A percentile compares a stretch with the other conserved stretches of the same genome.
Evolutionary conservation across 176 grass and related monocot species (phyloP).

Genomic region (Zoysia japonica): DNA sequence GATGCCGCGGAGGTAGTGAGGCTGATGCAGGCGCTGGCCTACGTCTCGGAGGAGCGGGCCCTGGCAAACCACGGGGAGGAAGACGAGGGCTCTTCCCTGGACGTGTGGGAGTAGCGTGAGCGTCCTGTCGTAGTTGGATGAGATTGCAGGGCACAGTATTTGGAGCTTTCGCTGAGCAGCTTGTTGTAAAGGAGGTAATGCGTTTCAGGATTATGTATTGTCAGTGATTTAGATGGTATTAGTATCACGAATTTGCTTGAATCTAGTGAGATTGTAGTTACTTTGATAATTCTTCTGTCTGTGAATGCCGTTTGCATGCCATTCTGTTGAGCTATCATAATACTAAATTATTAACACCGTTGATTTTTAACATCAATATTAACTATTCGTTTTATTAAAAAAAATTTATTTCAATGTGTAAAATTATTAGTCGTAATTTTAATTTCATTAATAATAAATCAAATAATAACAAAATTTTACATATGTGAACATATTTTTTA

Average conservation of each 20-base stretch:
- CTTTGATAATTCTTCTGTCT: not conserved
- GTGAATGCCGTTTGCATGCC: not conserved
- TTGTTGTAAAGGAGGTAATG: slow-evolving; percentile 40
- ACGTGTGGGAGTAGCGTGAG: slow-evolving; percentile 24
- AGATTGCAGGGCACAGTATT: not conserved
- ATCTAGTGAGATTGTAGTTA: slow-evolving; percentile 14
- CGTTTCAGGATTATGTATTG: slow-evolving; percentile 23
- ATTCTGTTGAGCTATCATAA: not conserved
- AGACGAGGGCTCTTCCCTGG: slow-evolving; percentile 11
- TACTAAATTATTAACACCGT: too few species aligned
- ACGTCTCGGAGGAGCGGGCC: slow-evolving; percentile 67
- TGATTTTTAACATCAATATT: too few species aligned
- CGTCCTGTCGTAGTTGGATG: not conserved
- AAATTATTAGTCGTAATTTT: too few species aligned
- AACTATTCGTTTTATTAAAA: too few species aligned
- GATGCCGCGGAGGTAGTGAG: slow-evolving; percentile 79
- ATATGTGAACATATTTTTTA: too few species aligned
- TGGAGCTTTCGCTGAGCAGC: slow-evolving; percentile 18
- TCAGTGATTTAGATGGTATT: slow-evolving; percentile 22
- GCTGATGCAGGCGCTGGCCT: slow-evolving; percentile 82
- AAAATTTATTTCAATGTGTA: too few species aligned
- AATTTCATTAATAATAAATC: too few species aligned
- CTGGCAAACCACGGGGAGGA: slow-evolving; percentile 6
- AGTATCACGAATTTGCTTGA: slow-evolving; percentile 1
- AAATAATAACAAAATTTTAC: too few species aligned